Percentiles rank a stretch among this genome's conserved stretches.
These are phyloP conservation scores for Streptanthus diversifolius DNA, from an alignment of 345 rosid genomes.

Conservation along the genomic window DNA sequence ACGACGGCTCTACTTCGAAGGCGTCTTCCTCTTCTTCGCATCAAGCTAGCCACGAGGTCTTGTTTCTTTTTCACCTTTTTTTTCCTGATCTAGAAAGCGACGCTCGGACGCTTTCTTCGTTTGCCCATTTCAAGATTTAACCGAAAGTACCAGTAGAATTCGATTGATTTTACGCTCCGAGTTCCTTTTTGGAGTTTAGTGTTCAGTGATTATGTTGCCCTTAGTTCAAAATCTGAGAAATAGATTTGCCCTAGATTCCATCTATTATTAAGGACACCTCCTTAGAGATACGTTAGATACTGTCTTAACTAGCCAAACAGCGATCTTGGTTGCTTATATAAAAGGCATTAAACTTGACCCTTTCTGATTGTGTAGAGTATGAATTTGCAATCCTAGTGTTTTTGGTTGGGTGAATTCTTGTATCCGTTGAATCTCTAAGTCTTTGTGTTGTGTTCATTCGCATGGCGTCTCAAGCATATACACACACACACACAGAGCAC, in stretches of 20 bases:
- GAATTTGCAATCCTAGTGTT: conserved; percentile 7
- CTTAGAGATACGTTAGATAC: neutral
- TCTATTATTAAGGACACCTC: conserved; percentile 5
- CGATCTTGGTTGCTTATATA: neutral
- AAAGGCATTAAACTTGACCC: neutral
- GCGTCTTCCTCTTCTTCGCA: conserved; percentile 63
- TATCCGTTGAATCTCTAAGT: neutral
- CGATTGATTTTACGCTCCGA: neutral
- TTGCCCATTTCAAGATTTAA: conserved; percentile 4
- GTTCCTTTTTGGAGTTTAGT: neutral
- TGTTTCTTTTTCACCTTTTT: neutral
- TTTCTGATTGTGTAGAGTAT: neutral
- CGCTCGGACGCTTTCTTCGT: neutral
- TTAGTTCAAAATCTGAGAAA: conserved; percentile 24
- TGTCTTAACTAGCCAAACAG: neutral
- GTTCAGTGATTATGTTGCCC: neutral
- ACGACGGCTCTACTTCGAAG: conserved; percentile 44
- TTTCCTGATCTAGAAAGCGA: conserved; percentile 10
- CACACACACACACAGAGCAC: neutral
- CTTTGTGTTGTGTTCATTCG: neutral
- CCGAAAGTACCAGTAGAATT: neutral
- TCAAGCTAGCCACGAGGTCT: conserved; percentile 84
- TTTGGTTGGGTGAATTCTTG: neutral
- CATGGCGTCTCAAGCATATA: neutral
- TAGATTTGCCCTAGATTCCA: conserved; percentile 18